A percentile compares a stretch with the other conserved stretches of the same genome.
Evolutionary conservation across 2,329 filamentous ascomycete species (phyloP).

Genomic region (Zasmidium citrigriseum): DNA sequence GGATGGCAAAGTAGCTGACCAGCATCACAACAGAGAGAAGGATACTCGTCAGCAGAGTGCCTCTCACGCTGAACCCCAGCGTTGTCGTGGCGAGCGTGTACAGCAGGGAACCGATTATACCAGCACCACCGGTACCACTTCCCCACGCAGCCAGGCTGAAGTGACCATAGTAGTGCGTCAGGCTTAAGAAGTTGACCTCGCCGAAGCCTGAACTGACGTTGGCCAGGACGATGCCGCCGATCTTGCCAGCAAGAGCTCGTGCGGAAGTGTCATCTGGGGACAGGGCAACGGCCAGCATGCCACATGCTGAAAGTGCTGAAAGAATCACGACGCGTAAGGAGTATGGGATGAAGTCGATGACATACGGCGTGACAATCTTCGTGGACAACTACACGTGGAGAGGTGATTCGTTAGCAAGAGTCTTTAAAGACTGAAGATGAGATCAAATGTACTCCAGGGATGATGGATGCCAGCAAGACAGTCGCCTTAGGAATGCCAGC

Average conservation of each 20-base stretch:
- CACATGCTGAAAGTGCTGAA: constrained; percentile 71
- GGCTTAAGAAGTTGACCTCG: constrained; percentile 84
- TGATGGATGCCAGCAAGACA: constrained; percentile 88
- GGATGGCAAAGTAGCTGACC: constrained; percentile 77
- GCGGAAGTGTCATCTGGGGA: constrained; percentile 56
- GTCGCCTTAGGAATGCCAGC: constrained; percentile 82
- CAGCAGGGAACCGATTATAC: constrained; percentile 79
- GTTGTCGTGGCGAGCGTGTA: constrained; percentile 86
- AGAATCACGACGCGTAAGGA: constrained; percentile 71
- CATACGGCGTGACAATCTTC: constrained; percentile 89
- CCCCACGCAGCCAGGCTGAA: constrained; percentile 89
- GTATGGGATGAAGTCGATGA: constrained; percentile 87
- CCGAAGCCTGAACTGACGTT: constrained; percentile 84
- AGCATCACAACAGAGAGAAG: constrained; percentile 81
- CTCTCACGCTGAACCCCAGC: constrained; percentile 71
- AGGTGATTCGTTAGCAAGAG: constrained; percentile 58
- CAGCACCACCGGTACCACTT: constrained; percentile 86
- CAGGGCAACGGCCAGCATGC: constrained; percentile 87
- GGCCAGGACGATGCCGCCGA: constrained; percentile 80
- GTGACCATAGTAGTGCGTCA: constrained; percentile 91
- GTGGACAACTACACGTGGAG: neutral
- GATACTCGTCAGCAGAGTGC: constrained; percentile 75
- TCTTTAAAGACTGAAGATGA: neutral
- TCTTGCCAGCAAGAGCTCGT: constrained; percentile 68
- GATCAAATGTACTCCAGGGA: constrained; percentile 69